Evolutionary conservation across 163 green algal genomes (phyloP), one percentile per base, ranked within the genome.

Genomic region (Prototheca wickerhamii): DNA sequence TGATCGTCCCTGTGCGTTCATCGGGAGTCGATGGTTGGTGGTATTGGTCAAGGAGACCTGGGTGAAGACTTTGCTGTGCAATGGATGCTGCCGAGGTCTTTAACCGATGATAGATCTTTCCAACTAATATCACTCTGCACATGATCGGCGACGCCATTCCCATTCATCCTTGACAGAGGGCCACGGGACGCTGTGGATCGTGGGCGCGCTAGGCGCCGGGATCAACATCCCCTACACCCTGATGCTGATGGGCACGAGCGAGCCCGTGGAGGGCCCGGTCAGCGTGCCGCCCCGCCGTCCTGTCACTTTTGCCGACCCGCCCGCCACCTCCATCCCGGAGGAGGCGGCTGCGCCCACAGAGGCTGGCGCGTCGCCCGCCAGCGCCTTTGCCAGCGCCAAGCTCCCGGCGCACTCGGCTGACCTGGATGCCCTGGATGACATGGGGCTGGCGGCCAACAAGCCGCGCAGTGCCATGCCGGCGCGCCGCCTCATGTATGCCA

Each of bases 161-260:
- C 17, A 50, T 17, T 50, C 40, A 12, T 31, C 18, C 32, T 34
- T 8, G 29, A 28, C 46, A 71, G 65, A 71, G 58, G 54, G 42
- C 2, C 34, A 46, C 1, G 67, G 67, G 8, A 26, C 51, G 52
- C 60, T 73, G 50, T 73, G 67, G 67, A 55, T 73, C 42, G 60
- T 46, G 12, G 67, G 60, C 2, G 60, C 58, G 0, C 51, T 49
- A 20, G 60, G 58, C 20, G 52, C 58, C 5, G 51, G 49, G 31
- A 30, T 73, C 6, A 31, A 32, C 37, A 60, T 73, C 42, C 67
- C 67, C 31, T 73, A 67, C 60, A 63, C 68, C 60, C 60, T 73
- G 28, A 52, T 73, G 21, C 42, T 73, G 21, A 73, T 73, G 67
- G 23, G 20, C 12, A 43, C 67, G 30, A 59, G 60, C 18, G 31